Conservation (phyloP, 768 basidiomycete species). For the Krasilnikovozyma curviuscula region DNA sequence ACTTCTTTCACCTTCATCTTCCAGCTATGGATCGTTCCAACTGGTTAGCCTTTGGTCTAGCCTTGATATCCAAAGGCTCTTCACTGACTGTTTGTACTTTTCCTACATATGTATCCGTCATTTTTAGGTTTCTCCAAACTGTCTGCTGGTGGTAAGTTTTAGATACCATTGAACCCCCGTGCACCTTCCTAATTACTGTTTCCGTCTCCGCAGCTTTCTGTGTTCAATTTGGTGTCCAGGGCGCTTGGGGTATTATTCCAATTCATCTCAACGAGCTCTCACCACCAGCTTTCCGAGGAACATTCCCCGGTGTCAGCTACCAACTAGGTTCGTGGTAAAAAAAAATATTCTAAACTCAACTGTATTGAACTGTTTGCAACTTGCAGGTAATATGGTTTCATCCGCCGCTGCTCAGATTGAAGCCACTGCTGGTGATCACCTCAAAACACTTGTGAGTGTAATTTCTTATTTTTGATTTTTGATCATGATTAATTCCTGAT, state of each 20-base stretch:
- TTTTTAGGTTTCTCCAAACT: conserved; percentile 46
- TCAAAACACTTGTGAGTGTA: conserved; percentile 37
- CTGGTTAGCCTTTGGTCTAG: too few species aligned
- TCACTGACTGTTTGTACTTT: too few species aligned
- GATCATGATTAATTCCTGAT: too few species aligned
- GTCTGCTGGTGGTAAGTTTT: neutral
- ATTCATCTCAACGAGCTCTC: conserved; percentile 49
- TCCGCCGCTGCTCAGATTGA: conserved; percentile 64
- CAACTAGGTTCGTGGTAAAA: too few species aligned
- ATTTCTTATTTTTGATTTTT: too few species aligned
- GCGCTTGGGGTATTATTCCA: conserved; percentile 38
- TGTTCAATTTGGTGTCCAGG: conserved; percentile 72
- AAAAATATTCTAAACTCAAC: neutral
- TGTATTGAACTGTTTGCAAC: neutral
- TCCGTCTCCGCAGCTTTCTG: conserved; percentile 54
- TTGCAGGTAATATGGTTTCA: conserved; percentile 42
- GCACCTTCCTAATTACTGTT: too few species aligned
- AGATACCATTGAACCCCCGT: too few species aligned
- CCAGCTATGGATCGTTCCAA: conserved; percentile 61
- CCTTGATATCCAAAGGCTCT: too few species aligned
- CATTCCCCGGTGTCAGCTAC: conserved; percentile 69
- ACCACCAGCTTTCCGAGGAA: conserved; percentile 71
- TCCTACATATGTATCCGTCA: too few species aligned
- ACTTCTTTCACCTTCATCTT: too few species aligned
- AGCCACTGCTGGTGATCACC: conserved; percentile 44